A percentile compares a stretch with the other conserved stretches of the same genome.
Conservation (phyloP, 1,284 basidiomycete genomes). For the Ustilago esculenta region DNA sequence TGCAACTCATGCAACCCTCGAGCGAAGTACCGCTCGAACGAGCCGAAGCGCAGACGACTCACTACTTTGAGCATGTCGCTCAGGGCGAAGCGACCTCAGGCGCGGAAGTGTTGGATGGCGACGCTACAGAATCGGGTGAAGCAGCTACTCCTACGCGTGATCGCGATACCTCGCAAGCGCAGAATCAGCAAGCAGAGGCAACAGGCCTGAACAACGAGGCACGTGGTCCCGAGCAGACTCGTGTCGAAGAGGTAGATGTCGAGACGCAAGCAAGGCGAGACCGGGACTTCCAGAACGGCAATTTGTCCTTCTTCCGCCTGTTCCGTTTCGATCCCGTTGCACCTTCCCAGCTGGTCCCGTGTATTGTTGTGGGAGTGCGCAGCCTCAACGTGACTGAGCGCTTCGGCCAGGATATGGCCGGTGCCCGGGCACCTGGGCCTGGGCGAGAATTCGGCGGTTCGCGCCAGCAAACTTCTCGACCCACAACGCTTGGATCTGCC, state of each 20-base stretch:
- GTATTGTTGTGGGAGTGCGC: constrained; percentile 63
- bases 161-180: neutral
- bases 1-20: constrained; percentile 42
- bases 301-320: constrained; percentile 64
- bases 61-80: constrained; percentile 38
- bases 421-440: constrained; percentile 15
- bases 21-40: constrained; percentile 12
- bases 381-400: constrained; percentile 54
- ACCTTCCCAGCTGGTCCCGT: constrained; percentile 53
- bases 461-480: constrained; percentile 34
- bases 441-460: constrained; percentile 20
- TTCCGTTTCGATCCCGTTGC: constrained; percentile 58
- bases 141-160: neutral
- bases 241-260: constrained; percentile 5
- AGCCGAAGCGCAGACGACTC: constrained; percentile 15
- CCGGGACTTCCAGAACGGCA: constrained; percentile 55
- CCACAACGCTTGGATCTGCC: constrained; percentile 29
- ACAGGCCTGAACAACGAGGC: neutral
- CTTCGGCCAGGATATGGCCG: constrained; percentile 34
- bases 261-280: constrained; percentile 45
- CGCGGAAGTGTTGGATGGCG: constrained; percentile 36
- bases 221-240: neutral
- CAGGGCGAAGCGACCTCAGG: constrained; percentile 21
- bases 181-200: neutral
- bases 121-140: constrained; percentile 2